Conservation (phyloP, 108 stramenopile species). For the Seminavis robusta region DNA sequence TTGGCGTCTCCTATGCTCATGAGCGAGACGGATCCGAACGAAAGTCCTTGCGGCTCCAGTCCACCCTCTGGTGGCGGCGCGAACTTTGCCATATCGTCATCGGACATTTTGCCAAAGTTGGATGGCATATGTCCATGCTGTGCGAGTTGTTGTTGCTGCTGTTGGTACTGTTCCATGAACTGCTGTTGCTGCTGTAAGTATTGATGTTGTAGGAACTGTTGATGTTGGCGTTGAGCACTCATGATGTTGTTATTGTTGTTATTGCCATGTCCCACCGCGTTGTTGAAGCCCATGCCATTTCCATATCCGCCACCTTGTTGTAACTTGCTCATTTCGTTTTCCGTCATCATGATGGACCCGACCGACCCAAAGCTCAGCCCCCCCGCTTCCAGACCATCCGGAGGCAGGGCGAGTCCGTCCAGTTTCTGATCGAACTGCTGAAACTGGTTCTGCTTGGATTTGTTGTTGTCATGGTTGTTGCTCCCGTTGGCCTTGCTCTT, state of each 20-base stretch:
- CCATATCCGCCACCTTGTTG: no score
- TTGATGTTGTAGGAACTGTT: no score
- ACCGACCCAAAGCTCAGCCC: constrained; percentile 34
- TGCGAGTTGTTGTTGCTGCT: background rate
- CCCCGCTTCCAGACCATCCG: constrained; percentile 16
- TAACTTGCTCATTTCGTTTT: constrained; percentile 18
- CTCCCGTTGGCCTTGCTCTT: no score
- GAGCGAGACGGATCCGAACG: constrained; percentile 45
- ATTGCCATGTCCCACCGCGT: background rate
- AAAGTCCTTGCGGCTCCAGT: constrained; percentile 23
- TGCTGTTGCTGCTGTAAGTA: no score
- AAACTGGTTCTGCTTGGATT: no score
- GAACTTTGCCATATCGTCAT: constrained; percentile 16
- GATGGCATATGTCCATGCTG: background rate
- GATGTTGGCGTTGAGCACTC: background rate
- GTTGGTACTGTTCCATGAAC: background rate
- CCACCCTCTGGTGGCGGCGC: constrained; percentile 25
- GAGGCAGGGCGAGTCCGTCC: no score
- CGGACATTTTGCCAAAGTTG: no score
- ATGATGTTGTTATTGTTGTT: constrained; percentile 4
- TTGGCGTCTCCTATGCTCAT: constrained; percentile 18
- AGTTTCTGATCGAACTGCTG: no score
- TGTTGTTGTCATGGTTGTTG: no score
- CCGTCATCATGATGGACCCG: constrained; percentile 31
- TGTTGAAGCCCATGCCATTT: no score